Evolutionary conservation across 306 rosid species (phyloP).

Genomic region (Amphicarpaea edgeworthii): DNA sequence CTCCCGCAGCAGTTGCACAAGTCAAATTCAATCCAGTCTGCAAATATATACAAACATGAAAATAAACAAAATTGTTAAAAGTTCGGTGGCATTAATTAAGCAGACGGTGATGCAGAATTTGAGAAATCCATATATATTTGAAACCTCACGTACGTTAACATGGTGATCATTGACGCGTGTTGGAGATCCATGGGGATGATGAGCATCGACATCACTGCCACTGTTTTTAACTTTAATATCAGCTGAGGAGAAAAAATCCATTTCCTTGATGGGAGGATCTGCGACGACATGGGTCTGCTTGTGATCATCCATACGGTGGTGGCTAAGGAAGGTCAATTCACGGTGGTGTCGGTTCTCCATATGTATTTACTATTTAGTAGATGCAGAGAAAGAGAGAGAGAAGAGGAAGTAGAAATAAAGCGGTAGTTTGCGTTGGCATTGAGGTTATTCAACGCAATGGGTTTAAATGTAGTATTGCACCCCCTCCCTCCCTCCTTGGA

Average conservation of each 20-base stretch:
- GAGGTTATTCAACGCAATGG: slow-evolving; percentile 12
- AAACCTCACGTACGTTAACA: slow-evolving; percentile 55
- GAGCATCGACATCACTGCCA: not conserved
- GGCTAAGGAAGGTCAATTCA: slow-evolving; percentile 52
- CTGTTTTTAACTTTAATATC: too few species aligned
- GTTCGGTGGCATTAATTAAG: not conserved
- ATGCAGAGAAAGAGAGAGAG: not conserved
- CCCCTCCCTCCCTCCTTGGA: slow-evolving; percentile 32
- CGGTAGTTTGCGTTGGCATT: slow-evolving; percentile 15
- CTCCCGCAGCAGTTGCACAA: slow-evolving; percentile 25
- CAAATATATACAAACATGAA: not conserved
- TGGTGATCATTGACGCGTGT: not conserved
- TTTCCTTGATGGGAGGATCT: slow-evolving; percentile 49
- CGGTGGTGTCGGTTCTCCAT: slow-evolving; percentile 53
- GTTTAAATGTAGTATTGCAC: slow-evolving; percentile 41
- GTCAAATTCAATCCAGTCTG: slow-evolving; percentile 54
- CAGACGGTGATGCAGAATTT: not conserved
- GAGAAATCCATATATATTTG: too few species aligned
- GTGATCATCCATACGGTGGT: too few species aligned
- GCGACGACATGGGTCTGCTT: too few species aligned
- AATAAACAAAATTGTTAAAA: too few species aligned
- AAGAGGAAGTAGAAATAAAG: not conserved
- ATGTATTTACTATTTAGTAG: not conserved
- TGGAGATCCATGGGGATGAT: slow-evolving; percentile 28
- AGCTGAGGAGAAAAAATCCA: slow-evolving; percentile 52